phyloP scores from a whole-genome alignment of 305 asterid genomes.

The Petunia hybrid region DNA sequence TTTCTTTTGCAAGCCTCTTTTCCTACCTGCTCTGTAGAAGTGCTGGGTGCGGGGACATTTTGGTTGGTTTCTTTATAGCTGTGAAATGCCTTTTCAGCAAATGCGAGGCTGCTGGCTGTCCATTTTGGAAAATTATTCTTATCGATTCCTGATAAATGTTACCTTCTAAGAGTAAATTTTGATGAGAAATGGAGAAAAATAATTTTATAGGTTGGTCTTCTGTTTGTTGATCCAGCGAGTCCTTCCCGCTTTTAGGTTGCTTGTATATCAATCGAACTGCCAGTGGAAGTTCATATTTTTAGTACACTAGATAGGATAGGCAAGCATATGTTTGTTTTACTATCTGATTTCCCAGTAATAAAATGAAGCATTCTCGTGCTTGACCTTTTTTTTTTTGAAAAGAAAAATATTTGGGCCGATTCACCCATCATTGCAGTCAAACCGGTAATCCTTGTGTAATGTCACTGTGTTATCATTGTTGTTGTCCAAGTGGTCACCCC shows the following conservation, averaged over 20 bases:
- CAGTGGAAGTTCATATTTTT: not conserved
- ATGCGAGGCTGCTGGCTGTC: not conserved
- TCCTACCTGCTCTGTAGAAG: not conserved
- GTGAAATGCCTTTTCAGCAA: not conserved
- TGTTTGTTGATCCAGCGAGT: not conserved
- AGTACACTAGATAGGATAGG: not conserved
- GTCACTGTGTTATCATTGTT: conserved; percentile 33
- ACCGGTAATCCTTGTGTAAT: conserved; percentile 48
- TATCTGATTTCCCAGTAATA: not conserved
- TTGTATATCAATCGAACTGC: conserved; percentile 18
- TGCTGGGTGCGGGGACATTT: not conserved
- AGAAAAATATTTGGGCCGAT: not conserved
- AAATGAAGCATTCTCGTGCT: not conserved
- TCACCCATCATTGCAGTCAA: not conserved
- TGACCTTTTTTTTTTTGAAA: not conserved
- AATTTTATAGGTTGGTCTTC: not conserved
- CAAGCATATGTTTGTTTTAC: not conserved
- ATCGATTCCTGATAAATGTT: not conserved
- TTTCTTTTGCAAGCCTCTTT: not conserved
- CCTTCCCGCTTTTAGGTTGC: not conserved
- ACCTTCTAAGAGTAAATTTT: not conserved
- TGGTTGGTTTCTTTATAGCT: conserved; percentile 2
- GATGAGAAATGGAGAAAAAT: not conserved
- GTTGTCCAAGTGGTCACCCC: not conserved
- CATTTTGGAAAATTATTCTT: not conserved